phyloP scores from a whole-genome alignment of 2,329 filamentous ascomycete species.

The Ophiostoma sp. region DNA sequence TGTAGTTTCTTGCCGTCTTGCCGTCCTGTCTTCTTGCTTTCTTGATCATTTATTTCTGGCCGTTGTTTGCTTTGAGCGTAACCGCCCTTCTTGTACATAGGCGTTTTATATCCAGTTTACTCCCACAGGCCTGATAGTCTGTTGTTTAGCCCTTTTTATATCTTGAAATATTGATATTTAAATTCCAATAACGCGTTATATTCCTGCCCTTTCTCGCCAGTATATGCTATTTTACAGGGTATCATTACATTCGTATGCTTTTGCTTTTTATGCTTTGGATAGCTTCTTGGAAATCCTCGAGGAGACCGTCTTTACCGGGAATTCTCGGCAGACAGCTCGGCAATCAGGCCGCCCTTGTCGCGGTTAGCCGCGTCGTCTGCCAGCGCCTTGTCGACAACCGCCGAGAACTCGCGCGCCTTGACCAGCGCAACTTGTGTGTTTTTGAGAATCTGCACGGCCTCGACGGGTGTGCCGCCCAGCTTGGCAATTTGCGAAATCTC shows the following conservation, averaged over 20 bases:
- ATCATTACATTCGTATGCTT: slow-evolving; percentile 25
- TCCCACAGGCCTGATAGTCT: not conserved
- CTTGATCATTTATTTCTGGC: not conserved
- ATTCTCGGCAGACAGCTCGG: slow-evolving; percentile 78
- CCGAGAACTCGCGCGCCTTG: slow-evolving; percentile 76
- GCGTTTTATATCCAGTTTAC: not conserved
- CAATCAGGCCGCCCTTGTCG: slow-evolving; percentile 72
- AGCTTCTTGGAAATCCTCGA: slow-evolving; percentile 13
- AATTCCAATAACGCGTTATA: not conserved
- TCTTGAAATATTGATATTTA: not conserved
- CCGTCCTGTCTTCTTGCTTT: not conserved
- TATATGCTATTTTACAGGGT: slow-evolving; percentile 25
- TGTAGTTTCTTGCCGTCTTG: no score
- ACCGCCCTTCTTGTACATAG: not conserved
- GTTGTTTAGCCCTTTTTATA: no score
- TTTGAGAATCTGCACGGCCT: slow-evolving; percentile 70
- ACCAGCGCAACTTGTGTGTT: slow-evolving; percentile 69
- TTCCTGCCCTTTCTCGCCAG: slow-evolving; percentile 13
- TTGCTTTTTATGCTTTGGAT: not conserved
- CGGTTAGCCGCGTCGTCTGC: slow-evolving; percentile 72
- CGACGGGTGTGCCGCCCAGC: slow-evolving; percentile 74
- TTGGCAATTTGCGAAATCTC: slow-evolving; percentile 91
- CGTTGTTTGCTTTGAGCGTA: not conserved
- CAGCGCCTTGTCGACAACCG: slow-evolving; percentile 65
- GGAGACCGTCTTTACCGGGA: slow-evolving; percentile 50